Evolutionary conservation across 257 asterid species (phyloP).

Genomic region (Prunella vulgaris): DNA sequence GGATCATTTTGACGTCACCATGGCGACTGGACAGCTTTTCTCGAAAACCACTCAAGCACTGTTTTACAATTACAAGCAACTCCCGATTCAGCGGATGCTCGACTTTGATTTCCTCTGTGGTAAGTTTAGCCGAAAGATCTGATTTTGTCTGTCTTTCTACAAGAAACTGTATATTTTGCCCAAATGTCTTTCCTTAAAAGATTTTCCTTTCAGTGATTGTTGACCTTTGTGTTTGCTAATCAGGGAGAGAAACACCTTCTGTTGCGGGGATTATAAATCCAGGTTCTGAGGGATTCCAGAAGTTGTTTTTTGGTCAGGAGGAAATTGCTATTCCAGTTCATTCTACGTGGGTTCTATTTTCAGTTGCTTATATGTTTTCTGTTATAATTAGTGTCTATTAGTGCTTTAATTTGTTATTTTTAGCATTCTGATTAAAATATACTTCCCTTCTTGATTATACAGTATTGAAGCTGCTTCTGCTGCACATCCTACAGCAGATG

Average conservation of each 20-base stretch:
- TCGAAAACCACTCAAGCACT: slow-evolving; percentile 88
- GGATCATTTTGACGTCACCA: slow-evolving; percentile 32
- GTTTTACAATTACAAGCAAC: slow-evolving; percentile 90
- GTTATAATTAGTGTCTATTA: neutral
- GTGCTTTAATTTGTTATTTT: neutral
- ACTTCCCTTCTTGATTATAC: slow-evolving; percentile 19
- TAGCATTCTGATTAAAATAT: neutral
- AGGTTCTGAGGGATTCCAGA: slow-evolving; percentile 99
- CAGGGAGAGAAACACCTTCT: slow-evolving; percentile 97
- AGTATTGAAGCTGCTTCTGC: slow-evolving; percentile 93
- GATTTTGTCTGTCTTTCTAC: slow-evolving; percentile 23
- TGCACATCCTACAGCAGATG: slow-evolving; percentile 98
- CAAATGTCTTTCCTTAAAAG: too few relatives aligned
- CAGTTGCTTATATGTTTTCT: neutral
- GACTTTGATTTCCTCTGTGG: slow-evolving; percentile 96
- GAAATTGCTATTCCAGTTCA: slow-evolving; percentile 98
- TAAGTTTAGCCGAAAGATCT: slow-evolving; percentile 24
- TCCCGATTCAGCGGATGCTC: slow-evolving; percentile 87
- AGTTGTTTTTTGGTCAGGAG: slow-evolving; percentile 93
- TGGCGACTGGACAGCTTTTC: slow-evolving; percentile 95
- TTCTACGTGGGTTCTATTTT: slow-evolving; percentile 50
- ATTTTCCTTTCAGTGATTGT: neutral
- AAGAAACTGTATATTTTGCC: too few relatives aligned
- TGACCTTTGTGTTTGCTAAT: slow-evolving; percentile 21
- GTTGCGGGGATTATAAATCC: slow-evolving; percentile 98